These are phyloP conservation scores for Aspergillus quadricinctus DNA, from an alignment of 2,329 filamentous ascomycete genomes.

Conservation along the genomic window DNA sequence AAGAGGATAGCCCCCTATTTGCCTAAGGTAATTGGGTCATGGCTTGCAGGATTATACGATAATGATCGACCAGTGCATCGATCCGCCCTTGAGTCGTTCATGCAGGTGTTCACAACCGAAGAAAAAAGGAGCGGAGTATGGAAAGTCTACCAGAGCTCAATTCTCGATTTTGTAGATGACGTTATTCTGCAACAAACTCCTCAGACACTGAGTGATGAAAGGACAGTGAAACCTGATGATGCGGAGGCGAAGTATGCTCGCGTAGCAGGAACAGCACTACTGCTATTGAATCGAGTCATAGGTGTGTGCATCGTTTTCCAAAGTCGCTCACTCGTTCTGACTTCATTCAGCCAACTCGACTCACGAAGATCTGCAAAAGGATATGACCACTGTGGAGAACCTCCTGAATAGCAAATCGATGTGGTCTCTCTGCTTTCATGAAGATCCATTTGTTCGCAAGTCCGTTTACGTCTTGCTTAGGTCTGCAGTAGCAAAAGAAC, in stretches of 20 bases:
- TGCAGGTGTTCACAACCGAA: conserved; percentile 68
- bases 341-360: conserved; percentile 28
- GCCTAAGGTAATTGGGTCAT: conserved; percentile 74
- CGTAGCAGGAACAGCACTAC: conserved; percentile 61
- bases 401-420: conserved; percentile 61
- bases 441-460: conserved; percentile 55
- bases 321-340: conserved; percentile 8
- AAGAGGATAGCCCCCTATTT: conserved; percentile 81
- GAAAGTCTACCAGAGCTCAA: conserved; percentile 73
- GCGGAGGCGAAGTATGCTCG: conserved; percentile 79
- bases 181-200: conserved; percentile 73
- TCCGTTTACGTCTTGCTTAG: conserved; percentile 55
- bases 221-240: conserved; percentile 78
- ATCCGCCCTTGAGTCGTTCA: conserved; percentile 72
- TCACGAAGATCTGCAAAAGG: conserved; percentile 54
- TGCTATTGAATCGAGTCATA: conserved; percentile 53
- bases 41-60: conserved; percentile 87
- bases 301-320: conserved; percentile 21
- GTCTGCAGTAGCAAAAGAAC: conserved; percentile 47
- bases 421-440: conserved; percentile 56
- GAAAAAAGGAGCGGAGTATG: conserved; percentile 76
- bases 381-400: conserved; percentile 58
- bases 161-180: conserved; percentile 76
- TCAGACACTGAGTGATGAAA: conserved; percentile 81
- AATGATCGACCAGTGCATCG: conserved; percentile 71